These are phyloP conservation scores for Peronospora tabacina DNA, from an alignment of 352 stramenopile species.

Conservation along the genomic window DNA sequence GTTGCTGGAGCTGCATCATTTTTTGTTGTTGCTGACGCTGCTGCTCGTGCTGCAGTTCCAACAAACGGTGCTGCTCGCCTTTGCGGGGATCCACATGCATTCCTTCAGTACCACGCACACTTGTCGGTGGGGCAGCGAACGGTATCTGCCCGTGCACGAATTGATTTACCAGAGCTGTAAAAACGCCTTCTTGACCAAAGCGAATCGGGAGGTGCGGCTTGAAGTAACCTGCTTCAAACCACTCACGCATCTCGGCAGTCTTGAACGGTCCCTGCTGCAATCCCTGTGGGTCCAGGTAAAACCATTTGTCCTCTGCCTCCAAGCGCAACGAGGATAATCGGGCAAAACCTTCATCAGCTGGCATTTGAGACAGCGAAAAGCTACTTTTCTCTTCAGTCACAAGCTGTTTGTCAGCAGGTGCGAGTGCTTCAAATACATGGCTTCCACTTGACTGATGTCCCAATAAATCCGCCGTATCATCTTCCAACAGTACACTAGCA, in stretches of 20 bases:
- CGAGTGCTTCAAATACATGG: slow-evolving; percentile 31
- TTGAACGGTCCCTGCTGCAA: slow-evolving; percentile 82
- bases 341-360: slow-evolving; percentile 12
- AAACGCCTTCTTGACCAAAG: slow-evolving; percentile 64
- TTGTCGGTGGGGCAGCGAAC: slow-evolving; percentile 38
- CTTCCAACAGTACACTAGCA: slow-evolving; percentile 20
- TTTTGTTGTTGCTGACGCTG: slow-evolving; percentile 40
- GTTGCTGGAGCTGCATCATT: slow-evolving; percentile 53
- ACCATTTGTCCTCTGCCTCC: slow-evolving; percentile 72
- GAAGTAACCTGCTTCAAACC: slow-evolving; percentile 86
- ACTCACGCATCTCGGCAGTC: slow-evolving; percentile 81
- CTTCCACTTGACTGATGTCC: slow-evolving; percentile 15
- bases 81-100: slow-evolving; percentile 26
- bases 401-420: slow-evolving; percentile 17
- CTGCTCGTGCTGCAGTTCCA: slow-evolving; percentile 58
- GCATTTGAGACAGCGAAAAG: slow-evolving; percentile 25
- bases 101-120: slow-evolving; percentile 14
- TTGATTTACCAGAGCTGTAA: slow-evolving; percentile 68
- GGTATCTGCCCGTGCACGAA: slow-evolving; percentile 65
- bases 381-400: slow-evolving; percentile 30
- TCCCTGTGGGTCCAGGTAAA: slow-evolving; percentile 80
- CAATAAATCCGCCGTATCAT: slow-evolving; percentile 9
- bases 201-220: slow-evolving; percentile 84
- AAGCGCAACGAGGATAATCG: slow-evolving; percentile 27
- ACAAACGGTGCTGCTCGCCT: slow-evolving; percentile 48